Base-by-base conservation (phyloP, 495 filamentous ascomycete species). In the Lophium mytilinum region DNA sequence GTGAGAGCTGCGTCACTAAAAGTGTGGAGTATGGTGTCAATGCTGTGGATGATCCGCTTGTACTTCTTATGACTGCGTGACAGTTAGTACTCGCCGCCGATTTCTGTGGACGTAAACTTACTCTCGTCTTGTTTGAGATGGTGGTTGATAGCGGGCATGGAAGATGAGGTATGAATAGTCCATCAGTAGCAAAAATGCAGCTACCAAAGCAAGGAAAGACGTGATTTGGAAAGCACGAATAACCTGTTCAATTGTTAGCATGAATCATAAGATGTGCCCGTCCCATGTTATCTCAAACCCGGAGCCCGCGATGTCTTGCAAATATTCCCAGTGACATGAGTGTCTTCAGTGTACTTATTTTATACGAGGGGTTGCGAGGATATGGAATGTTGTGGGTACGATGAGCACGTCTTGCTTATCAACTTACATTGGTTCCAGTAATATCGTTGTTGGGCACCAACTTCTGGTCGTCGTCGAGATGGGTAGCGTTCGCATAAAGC, bases 1-100 rank as follows among this genome's bases (percentile, higher is more conserved):
- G 52, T 39, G 24, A 58, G 49, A 17, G 52, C 48, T 17, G 40
- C 37, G 43, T 58, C 56, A 21, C 48, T 52, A 4, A 58, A 24
- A 11, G 56, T 34, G 34, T 58, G 56, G 12, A 58, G 37, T 3
- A 52, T 37, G 4, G 48, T 46, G 14, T 58, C 48, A 30, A 58
- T 45, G 19, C 17, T 52, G 37, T 58, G 56, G 14, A 50, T 24
- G 14, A 21, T 19, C 15, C 46, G 18, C 8, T 45, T 15, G 15
- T 52, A 58, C 15, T 35, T 37, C 19, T 33, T 12, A 14, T 42
- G 21, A 8, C 45, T 48, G 33, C 9, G 0, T 30, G 15, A 18
- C 9, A 5, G 14, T 48, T 8, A 9, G 45, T 9, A 30, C 21
- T 8, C 7, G 8, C 1, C 14, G 33, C 30, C 14, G 45, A 30